Conservation (phyloP, 2,329 filamentous ascomycete species). For the Trichoderma asperellum region DNA sequence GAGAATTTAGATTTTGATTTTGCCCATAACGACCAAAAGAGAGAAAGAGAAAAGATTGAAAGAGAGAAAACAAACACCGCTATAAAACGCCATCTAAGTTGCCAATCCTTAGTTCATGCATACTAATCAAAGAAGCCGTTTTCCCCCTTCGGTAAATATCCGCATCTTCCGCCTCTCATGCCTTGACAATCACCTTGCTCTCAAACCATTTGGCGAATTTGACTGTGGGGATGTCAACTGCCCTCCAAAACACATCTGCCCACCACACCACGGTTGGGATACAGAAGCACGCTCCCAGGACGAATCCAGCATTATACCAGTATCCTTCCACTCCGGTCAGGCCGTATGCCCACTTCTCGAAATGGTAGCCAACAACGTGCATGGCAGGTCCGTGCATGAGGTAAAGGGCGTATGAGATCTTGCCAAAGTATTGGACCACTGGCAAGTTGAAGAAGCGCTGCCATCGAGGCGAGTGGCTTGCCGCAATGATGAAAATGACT, state of each 20-base stretch:
- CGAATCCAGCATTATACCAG: slow-evolving; percentile 52
- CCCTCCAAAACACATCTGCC: slow-evolving; percentile 60
- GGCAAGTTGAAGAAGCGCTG: slow-evolving; percentile 55
- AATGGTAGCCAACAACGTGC: slow-evolving; percentile 57
- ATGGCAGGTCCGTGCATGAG: slow-evolving; percentile 62
- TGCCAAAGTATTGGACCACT: slow-evolving; percentile 61
- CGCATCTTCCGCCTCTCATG: slow-evolving; percentile 25
- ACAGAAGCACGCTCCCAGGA: slow-evolving; percentile 51
- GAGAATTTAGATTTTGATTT: neutral
- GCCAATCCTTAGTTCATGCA: neutral
- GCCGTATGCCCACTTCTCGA: slow-evolving; percentile 53
- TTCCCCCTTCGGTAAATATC: neutral
- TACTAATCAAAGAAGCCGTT: neutral
- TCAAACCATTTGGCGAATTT: slow-evolving; percentile 62
- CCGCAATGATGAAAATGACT: slow-evolving; percentile 55
- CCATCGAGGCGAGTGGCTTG: slow-evolving; percentile 52
- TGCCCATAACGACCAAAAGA: neutral
- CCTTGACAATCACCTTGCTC: slow-evolving; percentile 45
- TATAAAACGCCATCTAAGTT: slow-evolving; percentile 22
- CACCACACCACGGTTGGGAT: slow-evolving; percentile 58
- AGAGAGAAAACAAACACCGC: neutral
- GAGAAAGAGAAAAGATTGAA: neutral
- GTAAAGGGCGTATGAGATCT: slow-evolving; percentile 64
- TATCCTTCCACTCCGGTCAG: slow-evolving; percentile 52
- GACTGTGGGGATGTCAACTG: slow-evolving; percentile 60